Conservation (phyloP, 2,329 filamentous ascomycete genomes). For the Ascochyta rabiei region DNA sequence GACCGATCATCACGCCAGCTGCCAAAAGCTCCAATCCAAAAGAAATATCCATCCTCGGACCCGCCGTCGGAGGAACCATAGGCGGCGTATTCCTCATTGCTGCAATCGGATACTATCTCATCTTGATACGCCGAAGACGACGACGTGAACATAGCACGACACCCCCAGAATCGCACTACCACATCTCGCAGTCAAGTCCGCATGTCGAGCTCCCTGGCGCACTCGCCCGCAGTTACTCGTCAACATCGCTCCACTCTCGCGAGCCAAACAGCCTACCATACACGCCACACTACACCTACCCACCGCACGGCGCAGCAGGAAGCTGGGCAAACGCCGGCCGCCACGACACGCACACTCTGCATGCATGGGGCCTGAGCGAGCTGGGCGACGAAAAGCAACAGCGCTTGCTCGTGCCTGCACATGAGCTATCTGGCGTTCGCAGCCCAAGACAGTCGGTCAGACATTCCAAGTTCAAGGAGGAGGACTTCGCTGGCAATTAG, state of each 20-base stretch:
- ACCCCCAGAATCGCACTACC: not conserved
- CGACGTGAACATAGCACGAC: not conserved
- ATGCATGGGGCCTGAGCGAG: too few species aligned
- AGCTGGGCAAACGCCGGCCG: not conserved
- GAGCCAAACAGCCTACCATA: not conserved
- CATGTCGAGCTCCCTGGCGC: not conserved
- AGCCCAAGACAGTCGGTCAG: too few species aligned
- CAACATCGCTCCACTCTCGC: not conserved
- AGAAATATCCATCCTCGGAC: too few species aligned
- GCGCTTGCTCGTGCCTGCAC: too few species aligned
- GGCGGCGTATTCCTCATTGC: too few species aligned
- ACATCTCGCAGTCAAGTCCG: not conserved
- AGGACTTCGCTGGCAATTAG: too few species aligned
- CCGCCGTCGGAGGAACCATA: too few species aligned
- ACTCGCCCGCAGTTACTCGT: not conserved
- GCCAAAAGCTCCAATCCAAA: too few species aligned
- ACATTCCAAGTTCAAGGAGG: too few species aligned
- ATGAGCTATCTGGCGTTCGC: too few species aligned
- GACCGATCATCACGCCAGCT: too few species aligned
- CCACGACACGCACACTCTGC: not conserved
- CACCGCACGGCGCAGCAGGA: not conserved
- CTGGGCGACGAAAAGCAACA: too few species aligned
- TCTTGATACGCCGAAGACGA: not conserved
- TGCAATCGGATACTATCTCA: not conserved
- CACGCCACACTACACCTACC: not conserved